These are phyloP conservation scores for Colletotrichum zoysiae DNA, from an alignment of 2,329 filamentous ascomycete species.

Conservation along the genomic window DNA sequence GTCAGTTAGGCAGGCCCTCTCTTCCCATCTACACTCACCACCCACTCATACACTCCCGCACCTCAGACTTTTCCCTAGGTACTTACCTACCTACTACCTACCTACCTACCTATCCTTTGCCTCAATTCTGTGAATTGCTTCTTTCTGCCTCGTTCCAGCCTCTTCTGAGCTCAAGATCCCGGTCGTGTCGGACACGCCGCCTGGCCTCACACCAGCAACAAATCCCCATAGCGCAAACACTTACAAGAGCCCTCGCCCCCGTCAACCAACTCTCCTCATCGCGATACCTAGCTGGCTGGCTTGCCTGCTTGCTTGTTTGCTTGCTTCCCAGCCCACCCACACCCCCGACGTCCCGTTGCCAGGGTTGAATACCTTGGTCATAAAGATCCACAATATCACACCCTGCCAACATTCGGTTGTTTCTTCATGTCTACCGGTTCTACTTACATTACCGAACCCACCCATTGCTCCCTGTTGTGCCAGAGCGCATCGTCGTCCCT, in stretches of 20 bases:
- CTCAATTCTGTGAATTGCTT: slow-evolving; percentile 33
- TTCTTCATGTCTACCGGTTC: slow-evolving; percentile 38
- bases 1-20: slow-evolving; percentile 36
- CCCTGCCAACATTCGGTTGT: slow-evolving; percentile 36
- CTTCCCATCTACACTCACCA: not conserved
- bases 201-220: slow-evolving; percentile 7
- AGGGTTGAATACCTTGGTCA: slow-evolving; percentile 35
- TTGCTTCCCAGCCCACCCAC: slow-evolving; percentile 18
- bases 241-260: not conserved
- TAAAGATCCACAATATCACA: slow-evolving; percentile 26
- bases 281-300: not conserved
- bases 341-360: slow-evolving; percentile 18
- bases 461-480: slow-evolving; percentile 33
- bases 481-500: slow-evolving; percentile 24
- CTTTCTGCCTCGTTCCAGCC: slow-evolving; percentile 21
- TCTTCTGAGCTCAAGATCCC: not conserved
- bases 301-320: too few species aligned
- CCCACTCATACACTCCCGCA: not conserved
- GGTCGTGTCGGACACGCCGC: slow-evolving; percentile 3
- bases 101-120: not conserved
- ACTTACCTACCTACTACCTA: too few species aligned
- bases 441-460: slow-evolving; percentile 38
- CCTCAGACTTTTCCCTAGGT: not conserved
- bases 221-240: not conserved
- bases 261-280: slow-evolving; percentile 18